Evolutionary conservation across 2,329 filamentous ascomycete species (phyloP).

Genomic region (Diplocarpon rosae): DNA sequence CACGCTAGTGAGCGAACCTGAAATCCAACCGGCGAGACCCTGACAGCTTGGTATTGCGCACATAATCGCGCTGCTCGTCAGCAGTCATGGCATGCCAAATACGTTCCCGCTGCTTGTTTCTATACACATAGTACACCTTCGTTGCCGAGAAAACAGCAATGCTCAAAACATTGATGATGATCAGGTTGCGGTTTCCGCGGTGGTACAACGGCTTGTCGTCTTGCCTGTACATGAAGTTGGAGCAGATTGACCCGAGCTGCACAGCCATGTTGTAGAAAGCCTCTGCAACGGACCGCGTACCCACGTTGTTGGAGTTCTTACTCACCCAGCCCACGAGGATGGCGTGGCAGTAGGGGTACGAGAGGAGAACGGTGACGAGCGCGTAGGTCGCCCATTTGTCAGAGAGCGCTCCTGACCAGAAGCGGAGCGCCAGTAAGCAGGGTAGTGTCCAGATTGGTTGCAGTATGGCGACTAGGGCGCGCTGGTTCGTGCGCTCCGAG

Average conservation of each 20-base stretch:
- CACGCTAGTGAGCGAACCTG: slow-evolving; percentile 27
- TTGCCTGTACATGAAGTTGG: slow-evolving; percentile 37
- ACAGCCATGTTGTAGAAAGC: slow-evolving; percentile 45
- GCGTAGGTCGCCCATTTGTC: slow-evolving; percentile 30
- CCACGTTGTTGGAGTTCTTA: slow-evolving; percentile 50
- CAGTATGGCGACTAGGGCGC: slow-evolving; percentile 28
- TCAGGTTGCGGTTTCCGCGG: slow-evolving; percentile 44
- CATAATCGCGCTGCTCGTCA: slow-evolving; percentile 29
- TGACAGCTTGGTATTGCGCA: slow-evolving; percentile 29
- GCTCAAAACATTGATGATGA: slow-evolving; percentile 37
- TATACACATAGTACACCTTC: slow-evolving; percentile 37
- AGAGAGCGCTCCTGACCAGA: slow-evolving; percentile 20
- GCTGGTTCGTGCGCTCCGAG: slow-evolving; percentile 31
- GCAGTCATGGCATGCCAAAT: slow-evolving; percentile 35
- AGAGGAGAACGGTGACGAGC: slow-evolving; percentile 25
- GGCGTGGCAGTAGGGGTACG: slow-evolving; percentile 24
- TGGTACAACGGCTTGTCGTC: slow-evolving; percentile 44
- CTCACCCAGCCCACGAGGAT: slow-evolving; percentile 33
- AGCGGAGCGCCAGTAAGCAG: slow-evolving; percentile 28
- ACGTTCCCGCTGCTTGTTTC: slow-evolving; percentile 32
- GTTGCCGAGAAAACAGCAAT: slow-evolving; percentile 38
- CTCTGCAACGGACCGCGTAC: slow-evolving; percentile 50
- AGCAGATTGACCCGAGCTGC: slow-evolving; percentile 32
- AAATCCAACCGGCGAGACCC: slow-evolving; percentile 33
- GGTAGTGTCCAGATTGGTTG: slow-evolving; percentile 33